These are phyloP conservation scores for Sporothrix phasma DNA, from an alignment of 2,329 filamentous ascomycete species.

Conservation along the genomic window DNA sequence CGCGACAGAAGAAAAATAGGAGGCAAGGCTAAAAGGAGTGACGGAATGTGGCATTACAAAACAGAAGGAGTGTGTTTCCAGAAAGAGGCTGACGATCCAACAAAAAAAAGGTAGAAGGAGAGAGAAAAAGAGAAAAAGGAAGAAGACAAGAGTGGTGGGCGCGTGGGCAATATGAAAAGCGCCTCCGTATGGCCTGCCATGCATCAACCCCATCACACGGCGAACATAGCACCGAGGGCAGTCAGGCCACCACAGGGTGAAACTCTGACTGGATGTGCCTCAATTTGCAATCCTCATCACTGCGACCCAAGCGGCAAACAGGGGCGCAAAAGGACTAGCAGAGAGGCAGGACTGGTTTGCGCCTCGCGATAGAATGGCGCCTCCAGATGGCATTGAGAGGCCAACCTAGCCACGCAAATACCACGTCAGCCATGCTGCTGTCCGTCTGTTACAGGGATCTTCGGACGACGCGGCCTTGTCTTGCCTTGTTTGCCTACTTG, in stretches of 20 bases:
- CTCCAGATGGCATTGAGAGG: background rate
- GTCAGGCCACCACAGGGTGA: background rate
- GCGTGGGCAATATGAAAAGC: background rate
- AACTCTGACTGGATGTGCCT: background rate
- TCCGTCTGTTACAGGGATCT: background rate
- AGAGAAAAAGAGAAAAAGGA: conserved; percentile 1
- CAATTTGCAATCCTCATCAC: conserved; percentile 5
- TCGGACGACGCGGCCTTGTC: conserved; percentile 4
- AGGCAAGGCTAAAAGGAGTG: background rate
- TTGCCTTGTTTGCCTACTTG: background rate
- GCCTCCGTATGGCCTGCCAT: background rate
- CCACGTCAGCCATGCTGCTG: background rate
- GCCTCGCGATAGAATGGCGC: conserved; percentile 7
- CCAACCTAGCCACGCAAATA: background rate
- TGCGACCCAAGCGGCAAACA: conserved; percentile 1
- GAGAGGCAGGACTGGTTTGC: background rate
- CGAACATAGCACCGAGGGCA: background rate
- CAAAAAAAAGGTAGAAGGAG: conserved; percentile 7
- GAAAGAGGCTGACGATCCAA: conserved; percentile 11
- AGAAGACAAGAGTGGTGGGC: background rate
- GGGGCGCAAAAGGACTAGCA: background rate
- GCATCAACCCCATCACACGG: background rate
- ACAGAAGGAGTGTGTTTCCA: conserved; percentile 7
- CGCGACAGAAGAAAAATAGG: background rate
- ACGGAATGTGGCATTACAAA: conserved; percentile 10